These are phyloP conservation scores for Clonostachys rhizophaga DNA, from an alignment of 2,329 filamentous ascomycete genomes.

Conservation along the genomic window DNA sequence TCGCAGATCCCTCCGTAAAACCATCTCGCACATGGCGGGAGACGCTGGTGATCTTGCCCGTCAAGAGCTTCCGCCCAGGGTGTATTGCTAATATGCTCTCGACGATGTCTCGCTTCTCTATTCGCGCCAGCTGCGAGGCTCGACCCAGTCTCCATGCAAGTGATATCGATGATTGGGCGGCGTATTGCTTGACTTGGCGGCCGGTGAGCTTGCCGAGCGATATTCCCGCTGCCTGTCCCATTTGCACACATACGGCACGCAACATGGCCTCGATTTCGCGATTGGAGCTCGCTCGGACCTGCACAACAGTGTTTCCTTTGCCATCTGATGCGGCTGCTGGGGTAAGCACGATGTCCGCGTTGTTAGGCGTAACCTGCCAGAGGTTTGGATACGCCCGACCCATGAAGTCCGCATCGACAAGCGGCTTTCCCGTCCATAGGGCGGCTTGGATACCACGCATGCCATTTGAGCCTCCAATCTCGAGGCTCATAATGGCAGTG, in stretches of 20 bases:
- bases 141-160: slow-evolving; percentile 52
- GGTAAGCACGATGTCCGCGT: no score
- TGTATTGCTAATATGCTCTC: slow-evolving; percentile 41
- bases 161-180: slow-evolving; percentile 26
- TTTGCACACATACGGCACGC: no score
- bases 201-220: no score
- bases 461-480: neutral
- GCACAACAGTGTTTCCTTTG: no score
- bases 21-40: slow-evolving; percentile 27
- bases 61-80: slow-evolving; percentile 19
- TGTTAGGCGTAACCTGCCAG: no score
- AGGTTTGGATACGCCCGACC: neutral
- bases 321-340: no score
- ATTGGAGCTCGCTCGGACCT: no score
- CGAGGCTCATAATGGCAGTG: neutral
- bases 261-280: no score
- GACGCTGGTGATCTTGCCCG: slow-evolving; percentile 31
- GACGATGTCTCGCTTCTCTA: slow-evolving; percentile 16
- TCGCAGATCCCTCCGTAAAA: slow-evolving; percentile 31
- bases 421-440: neutral
- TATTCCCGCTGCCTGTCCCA: no score
- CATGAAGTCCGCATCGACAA: neutral
- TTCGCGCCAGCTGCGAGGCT: slow-evolving; percentile 23
- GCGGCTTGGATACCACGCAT: neutral
- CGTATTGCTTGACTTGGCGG: no score